phyloP scores from a whole-genome alignment of 768 basidiomycete species.

The Xerocomus brunneocitrinus region DNA sequence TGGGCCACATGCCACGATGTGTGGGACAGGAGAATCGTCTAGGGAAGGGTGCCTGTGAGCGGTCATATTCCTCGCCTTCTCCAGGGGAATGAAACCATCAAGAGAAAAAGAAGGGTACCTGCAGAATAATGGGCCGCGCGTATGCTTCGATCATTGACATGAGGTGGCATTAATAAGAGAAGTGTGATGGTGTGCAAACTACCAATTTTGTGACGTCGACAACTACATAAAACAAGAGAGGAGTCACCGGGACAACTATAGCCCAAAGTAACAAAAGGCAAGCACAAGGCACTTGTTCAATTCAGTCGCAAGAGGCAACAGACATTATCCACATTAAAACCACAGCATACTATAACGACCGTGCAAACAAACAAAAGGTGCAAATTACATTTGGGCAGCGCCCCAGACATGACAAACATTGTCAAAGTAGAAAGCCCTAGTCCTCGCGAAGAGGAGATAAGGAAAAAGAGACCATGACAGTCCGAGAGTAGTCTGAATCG shows the following conservation, averaged over 20 bases:
- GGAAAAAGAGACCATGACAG: constrained; percentile 16
- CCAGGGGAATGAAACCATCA: constrained; percentile 2
- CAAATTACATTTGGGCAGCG: neutral
- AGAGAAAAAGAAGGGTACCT: constrained; percentile 3
- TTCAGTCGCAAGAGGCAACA: neutral
- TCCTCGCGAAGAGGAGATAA: constrained; percentile 15
- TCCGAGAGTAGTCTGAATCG: constrained; percentile 34
- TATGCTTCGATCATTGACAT: constrained; percentile 9
- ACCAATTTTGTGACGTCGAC: neutral
- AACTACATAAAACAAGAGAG: neutral
- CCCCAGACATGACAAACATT: neutral
- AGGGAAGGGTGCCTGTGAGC: constrained; percentile 19
- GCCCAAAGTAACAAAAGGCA: no score
- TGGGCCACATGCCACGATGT: constrained; percentile 4
- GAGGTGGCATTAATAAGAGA: constrained; percentile 12
- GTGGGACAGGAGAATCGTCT: constrained; percentile 18
- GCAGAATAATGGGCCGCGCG: constrained; percentile 1
- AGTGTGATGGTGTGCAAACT: constrained; percentile 5
- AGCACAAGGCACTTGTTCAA: neutral
- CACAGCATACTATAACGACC: no score
- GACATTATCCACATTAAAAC: no score
- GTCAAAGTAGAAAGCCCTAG: neutral
- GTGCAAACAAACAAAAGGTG: no score
- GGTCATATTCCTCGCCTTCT: constrained; percentile 7
- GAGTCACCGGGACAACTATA: no score